A percentile compares a stretch with the other conserved stretches of the same genome.
These are phyloP conservation scores for Trichoderma harzianum DNA, from an alignment of 2,329 filamentous ascomycete genomes.

Conservation along the genomic window DNA sequence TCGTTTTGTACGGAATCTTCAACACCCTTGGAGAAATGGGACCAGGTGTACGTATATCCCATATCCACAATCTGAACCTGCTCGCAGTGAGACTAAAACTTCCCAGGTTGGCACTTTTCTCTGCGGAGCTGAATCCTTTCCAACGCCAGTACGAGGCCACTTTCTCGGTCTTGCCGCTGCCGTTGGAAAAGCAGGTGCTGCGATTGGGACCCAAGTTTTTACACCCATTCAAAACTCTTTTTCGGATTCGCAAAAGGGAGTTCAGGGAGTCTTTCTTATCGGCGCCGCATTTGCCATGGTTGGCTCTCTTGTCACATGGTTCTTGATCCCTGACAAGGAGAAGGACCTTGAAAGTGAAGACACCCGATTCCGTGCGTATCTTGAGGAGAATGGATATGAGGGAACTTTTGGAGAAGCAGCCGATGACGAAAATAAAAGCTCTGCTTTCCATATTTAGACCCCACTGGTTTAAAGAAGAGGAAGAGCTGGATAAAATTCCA, in stretches of 20 bases:
- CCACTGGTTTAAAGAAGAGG: not conserved
- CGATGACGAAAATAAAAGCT: not conserved
- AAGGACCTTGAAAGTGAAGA: constrained; percentile 24
- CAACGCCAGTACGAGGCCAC: constrained; percentile 48
- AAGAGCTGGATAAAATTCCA: not conserved
- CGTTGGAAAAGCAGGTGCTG: constrained; percentile 49
- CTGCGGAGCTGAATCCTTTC: constrained; percentile 40
- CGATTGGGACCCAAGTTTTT: constrained; percentile 41
- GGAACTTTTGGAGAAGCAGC: not conserved
- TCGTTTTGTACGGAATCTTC: constrained; percentile 51
- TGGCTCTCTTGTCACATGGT: constrained; percentile 26
- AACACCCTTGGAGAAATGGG: constrained; percentile 32
- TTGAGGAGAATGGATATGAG: constrained; percentile 22
- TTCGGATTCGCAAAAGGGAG: constrained; percentile 23
- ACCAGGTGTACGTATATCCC: constrained; percentile 40
- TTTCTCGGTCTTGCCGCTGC: constrained; percentile 50
- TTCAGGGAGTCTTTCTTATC: constrained; percentile 29
- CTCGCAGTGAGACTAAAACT: not conserved
- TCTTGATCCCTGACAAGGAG: constrained; percentile 25
- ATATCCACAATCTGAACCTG: not conserved
- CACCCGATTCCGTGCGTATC: constrained; percentile 21
- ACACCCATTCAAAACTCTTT: constrained; percentile 24
- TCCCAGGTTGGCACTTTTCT: constrained; percentile 35
- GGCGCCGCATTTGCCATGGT: constrained; percentile 27
- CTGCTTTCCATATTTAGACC: not conserved